Base-by-base conservation (phyloP, 1,284 basidiomycete species). In the Cutaneotrichosporon sp. region DNA sequence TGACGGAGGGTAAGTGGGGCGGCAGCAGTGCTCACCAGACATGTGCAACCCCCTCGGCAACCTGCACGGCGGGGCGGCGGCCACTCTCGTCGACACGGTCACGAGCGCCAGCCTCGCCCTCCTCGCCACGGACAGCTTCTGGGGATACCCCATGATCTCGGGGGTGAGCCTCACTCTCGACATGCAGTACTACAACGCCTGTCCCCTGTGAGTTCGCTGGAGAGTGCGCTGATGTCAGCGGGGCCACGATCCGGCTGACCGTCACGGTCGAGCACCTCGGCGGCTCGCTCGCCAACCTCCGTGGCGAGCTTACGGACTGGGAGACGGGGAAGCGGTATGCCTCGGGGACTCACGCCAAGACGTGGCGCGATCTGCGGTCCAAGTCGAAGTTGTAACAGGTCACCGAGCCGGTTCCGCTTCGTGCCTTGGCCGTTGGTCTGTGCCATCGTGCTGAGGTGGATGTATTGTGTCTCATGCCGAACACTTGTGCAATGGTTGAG, bases 11-110 rank as follows among this genome's bases (percentile, higher is more conserved):
- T 60, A 34, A 7, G 62, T 54, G 10, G 29, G 5, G 29, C 29
- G 29, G 5, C 29, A 5, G 4, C 5, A 4, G 4, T 25, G 56
- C 60, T 18, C 11, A 31, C 31, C 51, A 76, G 74, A 67, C 11
- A 73, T 72, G 74, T 62, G 64, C 4, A 77, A 77, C 56, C 54
- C 56, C 10, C 51, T 69, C 11, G 67, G 66, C 4, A 65, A 57
- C 11, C 58, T 77, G 57, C 75, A 77, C 62, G 75, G 75, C 27
- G 75, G 72, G 4, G 73, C 72, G 1, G 64, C 68, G 10, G 64
- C 68, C 4, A 76, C 70, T 67, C 54, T 77, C 24, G 63, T 75
- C 13, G 75, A 77, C 38, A 42, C 52, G 24, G 36, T 54, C 6
- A 25, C 60, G 0, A 59, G 59, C 1, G 34, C 27, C 7, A 52